Evolutionary conservation across 1,284 basidiomycete species (phyloP).

Genomic region (Entoloma clypeatum): DNA sequence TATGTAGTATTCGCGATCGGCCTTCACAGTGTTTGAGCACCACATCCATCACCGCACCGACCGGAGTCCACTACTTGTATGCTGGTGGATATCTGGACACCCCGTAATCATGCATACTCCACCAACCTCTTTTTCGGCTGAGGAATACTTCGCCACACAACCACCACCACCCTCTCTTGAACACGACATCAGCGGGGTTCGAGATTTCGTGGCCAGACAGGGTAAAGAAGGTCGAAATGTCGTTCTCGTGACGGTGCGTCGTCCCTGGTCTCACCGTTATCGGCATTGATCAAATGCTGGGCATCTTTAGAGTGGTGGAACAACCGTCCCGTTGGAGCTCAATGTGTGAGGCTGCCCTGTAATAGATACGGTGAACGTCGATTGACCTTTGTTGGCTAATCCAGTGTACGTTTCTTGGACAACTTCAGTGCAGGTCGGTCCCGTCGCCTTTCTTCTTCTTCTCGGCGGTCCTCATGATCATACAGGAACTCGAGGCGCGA

Average conservation of each 20-base stretch:
- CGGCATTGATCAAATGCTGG: constrained; percentile 6
- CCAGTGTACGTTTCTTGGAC: constrained; percentile 94
- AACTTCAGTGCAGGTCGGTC: constrained; percentile 93
- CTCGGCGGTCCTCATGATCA: constrained; percentile 3
- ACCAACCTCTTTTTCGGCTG: constrained; percentile 66
- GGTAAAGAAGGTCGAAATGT: constrained; percentile 65
- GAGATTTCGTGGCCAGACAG: constrained; percentile 73
- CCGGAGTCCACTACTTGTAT: no score
- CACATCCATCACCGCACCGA: no score
- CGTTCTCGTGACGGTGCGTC: constrained; percentile 88
- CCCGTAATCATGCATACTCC: constrained; percentile 18
- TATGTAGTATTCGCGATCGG: no score
- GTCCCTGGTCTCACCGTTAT: constrained; percentile 7
- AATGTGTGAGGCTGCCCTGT: constrained; percentile 74
- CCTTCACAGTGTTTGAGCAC: no score
- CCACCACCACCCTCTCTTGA: constrained; percentile 67
- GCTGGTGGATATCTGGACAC: not conserved
- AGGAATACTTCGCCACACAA: constrained; percentile 85
- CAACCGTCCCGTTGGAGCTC: constrained; percentile 91
- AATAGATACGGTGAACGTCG: constrained; percentile 1
- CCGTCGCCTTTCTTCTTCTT: constrained; percentile 8
- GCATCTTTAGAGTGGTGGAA: constrained; percentile 79
- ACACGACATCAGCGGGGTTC: constrained; percentile 58
- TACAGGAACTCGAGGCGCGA: constrained; percentile 90
- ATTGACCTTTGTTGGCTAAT: constrained; percentile 17